Percentiles rank a stretch among this genome's conserved stretches.
phyloP scores from a whole-genome alignment of 1,284 basidiomycete species.

The Calocybe gambosa region DNA sequence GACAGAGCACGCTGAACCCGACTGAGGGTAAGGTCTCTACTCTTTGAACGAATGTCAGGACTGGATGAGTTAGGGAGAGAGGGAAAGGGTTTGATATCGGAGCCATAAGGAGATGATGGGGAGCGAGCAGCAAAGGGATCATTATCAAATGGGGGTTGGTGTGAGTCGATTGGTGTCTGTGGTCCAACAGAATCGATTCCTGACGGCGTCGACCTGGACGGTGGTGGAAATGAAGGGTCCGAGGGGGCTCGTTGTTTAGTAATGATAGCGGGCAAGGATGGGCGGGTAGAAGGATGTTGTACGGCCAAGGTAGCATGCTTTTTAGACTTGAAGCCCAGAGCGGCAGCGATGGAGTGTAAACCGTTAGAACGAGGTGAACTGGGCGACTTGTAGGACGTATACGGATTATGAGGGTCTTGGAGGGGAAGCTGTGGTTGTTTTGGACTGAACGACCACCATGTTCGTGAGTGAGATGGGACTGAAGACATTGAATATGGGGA shows the following conservation, averaged over 20 bases:
- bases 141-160: conserved; percentile 45
- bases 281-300: conserved; percentile 25
- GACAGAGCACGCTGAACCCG: conserved; percentile 52
- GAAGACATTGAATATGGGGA: conserved; percentile 25
- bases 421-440: conserved; percentile 15
- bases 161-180: conserved; percentile 45
- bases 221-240: conserved; percentile 47
- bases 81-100: conserved; percentile 40
- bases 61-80: conserved; percentile 46
- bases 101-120: conserved; percentile 34
- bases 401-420: conserved; percentile 23
- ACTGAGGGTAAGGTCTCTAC: conserved; percentile 28
- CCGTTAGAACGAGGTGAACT: conserved; percentile 28
- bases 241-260: conserved; percentile 35
- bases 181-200: conserved; percentile 44
- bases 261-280: conserved; percentile 24
- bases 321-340: conserved; percentile 59
- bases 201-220: conserved; percentile 42
- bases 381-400: conserved; percentile 13
- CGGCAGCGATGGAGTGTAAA: conserved; percentile 48
- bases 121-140: conserved; percentile 57
- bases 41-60: conserved; percentile 38
- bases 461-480: conserved; percentile 24
- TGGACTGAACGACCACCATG: conserved; percentile 34
- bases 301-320: conserved; percentile 48